phyloP scores from a whole-genome alignment of 106 monocot species.

The Vanilla planifolia region DNA sequence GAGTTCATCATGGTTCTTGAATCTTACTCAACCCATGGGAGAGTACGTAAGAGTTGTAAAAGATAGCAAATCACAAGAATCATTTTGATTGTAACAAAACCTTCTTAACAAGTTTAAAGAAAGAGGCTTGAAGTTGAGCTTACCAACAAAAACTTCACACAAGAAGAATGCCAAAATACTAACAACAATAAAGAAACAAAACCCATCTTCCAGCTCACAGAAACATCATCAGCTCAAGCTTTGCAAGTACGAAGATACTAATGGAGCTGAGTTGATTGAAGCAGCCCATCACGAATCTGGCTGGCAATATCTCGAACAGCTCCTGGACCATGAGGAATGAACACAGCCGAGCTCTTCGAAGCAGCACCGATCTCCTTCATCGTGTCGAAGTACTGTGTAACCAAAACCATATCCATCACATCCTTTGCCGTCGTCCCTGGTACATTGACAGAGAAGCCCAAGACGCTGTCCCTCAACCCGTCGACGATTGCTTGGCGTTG shows the following conservation, averaged over 20 bases:
- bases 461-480: constrained; percentile 57
- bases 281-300: constrained; percentile 68
- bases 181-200: no score
- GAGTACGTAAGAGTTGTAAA: no score
- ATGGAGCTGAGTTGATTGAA: constrained; percentile 25
- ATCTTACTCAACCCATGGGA: no score
- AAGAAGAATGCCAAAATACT: no score
- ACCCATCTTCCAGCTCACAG: no score
- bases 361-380: constrained; percentile 80
- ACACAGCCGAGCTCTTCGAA: constrained; percentile 53
- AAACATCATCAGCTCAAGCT: no score
- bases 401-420: constrained; percentile 72
- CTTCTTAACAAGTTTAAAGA: no score
- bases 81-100: no score
- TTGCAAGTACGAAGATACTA: background rate
- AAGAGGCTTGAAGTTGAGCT: no score
- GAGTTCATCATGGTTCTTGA: no score
- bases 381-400: constrained; percentile 69
- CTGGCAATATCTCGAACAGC: constrained; percentile 56
- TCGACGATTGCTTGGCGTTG: constrained; percentile 67
- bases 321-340: constrained; percentile 77
- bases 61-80: no score
- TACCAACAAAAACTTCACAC: no score
- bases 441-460: constrained; percentile 54
- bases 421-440: constrained; percentile 64